Percentiles rank a stretch among this genome's conserved stretches.
Evolutionary conservation across 768 basidiomycete genomes (phyloP).

Genomic region (Xerocomellus chrysenteron): DNA sequence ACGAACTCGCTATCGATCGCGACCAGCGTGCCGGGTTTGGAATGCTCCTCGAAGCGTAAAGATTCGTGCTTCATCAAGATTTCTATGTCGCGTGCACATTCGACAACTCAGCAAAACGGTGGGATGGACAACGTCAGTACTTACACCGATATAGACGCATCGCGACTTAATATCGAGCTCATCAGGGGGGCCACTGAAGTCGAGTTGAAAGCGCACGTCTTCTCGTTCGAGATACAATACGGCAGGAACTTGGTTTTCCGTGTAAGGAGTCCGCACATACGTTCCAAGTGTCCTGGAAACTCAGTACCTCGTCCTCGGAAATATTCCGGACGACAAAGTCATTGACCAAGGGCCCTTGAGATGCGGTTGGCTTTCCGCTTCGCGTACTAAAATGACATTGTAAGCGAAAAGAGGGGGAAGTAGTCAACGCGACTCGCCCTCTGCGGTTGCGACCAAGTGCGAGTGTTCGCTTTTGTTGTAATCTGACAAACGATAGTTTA

Average conservation of each 20-base stretch:
- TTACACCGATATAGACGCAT: slow-evolving; percentile 86
- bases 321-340: slow-evolving; percentile 90
- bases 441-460: slow-evolving; percentile 87
- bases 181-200: slow-evolving; percentile 64
- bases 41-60: slow-evolving; percentile 71
- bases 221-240: slow-evolving; percentile 86
- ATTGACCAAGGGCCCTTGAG: slow-evolving; percentile 79
- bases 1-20: slow-evolving; percentile 99
- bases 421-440: slow-evolving; percentile 44
- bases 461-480: slow-evolving; percentile 64
- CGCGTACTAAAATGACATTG: slow-evolving; percentile 54
- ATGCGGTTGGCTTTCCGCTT: slow-evolving; percentile 48
- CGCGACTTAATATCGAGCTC: slow-evolving; percentile 71
- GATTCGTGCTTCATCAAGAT: slow-evolving; percentile 75
- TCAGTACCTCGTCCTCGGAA: slow-evolving; percentile 84
- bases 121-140: slow-evolving; percentile 21
- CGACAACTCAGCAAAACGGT: background rate
- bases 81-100: slow-evolving; percentile 42
- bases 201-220: slow-evolving; percentile 56
- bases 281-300: slow-evolving; percentile 92
- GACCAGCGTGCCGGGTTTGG: slow-evolving; percentile 81
- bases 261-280: slow-evolving; percentile 39
- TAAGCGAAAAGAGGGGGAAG: background rate
- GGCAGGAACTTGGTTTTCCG: slow-evolving; percentile 65
- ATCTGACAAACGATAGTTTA: slow-evolving; percentile 86